Conservation (phyloP, 352 stramenopile genomes). For the Thalassiosira hispida region DNA sequence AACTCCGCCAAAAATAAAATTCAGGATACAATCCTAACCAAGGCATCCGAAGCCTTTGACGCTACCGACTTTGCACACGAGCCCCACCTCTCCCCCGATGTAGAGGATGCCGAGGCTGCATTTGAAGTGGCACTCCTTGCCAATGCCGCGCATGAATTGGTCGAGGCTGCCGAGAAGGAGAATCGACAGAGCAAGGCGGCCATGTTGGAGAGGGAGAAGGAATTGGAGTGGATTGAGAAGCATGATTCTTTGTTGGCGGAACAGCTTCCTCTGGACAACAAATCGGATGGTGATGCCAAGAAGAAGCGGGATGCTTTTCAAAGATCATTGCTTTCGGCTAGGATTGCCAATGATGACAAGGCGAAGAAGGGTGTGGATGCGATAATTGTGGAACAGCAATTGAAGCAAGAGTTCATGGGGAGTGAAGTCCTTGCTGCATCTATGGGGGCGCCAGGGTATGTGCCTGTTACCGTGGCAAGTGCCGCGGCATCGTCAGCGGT, state of each 20-base stretch:
- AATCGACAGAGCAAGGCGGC: conserved; percentile 28
- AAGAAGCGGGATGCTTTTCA: conserved; percentile 37
- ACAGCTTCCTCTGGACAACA: conserved; percentile 6
- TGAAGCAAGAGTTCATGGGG: conserved; percentile 35
- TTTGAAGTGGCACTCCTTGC: conserved; percentile 20
- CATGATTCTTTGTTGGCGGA: conserved; percentile 20
- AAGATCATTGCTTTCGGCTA: conserved; percentile 23
- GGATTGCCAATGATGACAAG: conserved; percentile 27
- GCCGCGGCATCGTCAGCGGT: conserved; percentile 5
- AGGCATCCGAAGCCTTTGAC: conserved; percentile 22
- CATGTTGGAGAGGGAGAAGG: conserved; percentile 47
- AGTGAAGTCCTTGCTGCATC: conserved; percentile 37
- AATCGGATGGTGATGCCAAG: conserved; percentile 7
- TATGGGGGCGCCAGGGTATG: conserved; percentile 24
- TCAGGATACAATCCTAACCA: conserved; percentile 19
- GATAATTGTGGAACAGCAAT: conserved; percentile 7
- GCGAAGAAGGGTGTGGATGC: conserved; percentile 1
- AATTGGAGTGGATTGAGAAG: conserved; percentile 43
- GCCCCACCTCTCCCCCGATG: conserved; percentile 42
- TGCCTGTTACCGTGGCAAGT: conserved; percentile 18
- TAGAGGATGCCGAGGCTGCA: conserved; percentile 31
- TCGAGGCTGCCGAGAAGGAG: conserved; percentile 32
- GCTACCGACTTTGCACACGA: conserved; percentile 43
- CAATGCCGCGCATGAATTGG: conserved; percentile 12
- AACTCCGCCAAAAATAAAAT: conserved; percentile 31